Conservation (phyloP, 2,329 filamentous ascomycete species). For the Aspergillus sp. region DNA sequence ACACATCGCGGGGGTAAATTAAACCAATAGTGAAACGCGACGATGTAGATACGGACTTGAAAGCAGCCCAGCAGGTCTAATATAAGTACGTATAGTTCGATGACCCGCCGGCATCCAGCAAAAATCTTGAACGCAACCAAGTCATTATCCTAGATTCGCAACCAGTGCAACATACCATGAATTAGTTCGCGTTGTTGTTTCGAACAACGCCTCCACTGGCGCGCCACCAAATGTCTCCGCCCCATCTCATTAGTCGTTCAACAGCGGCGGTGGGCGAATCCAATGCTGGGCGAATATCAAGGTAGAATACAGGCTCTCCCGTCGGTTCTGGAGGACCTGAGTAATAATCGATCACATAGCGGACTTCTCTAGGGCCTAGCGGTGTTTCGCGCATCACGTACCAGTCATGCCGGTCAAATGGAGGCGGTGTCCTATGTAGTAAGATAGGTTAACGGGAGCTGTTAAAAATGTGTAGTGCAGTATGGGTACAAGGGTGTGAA, state of each 20-base stretch:
- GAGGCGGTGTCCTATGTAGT: constrained; percentile 67
- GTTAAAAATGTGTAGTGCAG: neutral
- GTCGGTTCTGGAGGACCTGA: constrained; percentile 76
- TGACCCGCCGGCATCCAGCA: neutral
- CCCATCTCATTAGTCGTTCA: constrained; percentile 84
- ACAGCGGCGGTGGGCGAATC: constrained; percentile 75
- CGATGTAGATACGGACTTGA: neutral
- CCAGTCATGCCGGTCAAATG: constrained; percentile 98
- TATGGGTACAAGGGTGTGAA: neutral
- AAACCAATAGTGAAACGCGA: neutral
- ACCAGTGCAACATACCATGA: neutral
- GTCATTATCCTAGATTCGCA: neutral
- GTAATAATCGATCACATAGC: constrained; percentile 98
- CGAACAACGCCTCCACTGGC: constrained; percentile 70
- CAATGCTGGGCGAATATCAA: constrained; percentile 89
- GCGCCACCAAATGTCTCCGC: constrained; percentile 90
- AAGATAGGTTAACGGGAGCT: neutral
- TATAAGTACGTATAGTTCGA: neutral
- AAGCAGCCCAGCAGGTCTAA: neutral
- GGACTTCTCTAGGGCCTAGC: constrained; percentile 72
- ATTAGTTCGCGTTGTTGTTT: constrained; percentile 18
- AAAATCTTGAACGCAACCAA: neutral
- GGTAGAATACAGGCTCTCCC: constrained; percentile 91
- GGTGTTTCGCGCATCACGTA: constrained; percentile 72
- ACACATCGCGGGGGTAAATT: neutral